Conservation (phyloP, 495 filamentous ascomycete species). For the Endocarpon pusillum region DNA sequence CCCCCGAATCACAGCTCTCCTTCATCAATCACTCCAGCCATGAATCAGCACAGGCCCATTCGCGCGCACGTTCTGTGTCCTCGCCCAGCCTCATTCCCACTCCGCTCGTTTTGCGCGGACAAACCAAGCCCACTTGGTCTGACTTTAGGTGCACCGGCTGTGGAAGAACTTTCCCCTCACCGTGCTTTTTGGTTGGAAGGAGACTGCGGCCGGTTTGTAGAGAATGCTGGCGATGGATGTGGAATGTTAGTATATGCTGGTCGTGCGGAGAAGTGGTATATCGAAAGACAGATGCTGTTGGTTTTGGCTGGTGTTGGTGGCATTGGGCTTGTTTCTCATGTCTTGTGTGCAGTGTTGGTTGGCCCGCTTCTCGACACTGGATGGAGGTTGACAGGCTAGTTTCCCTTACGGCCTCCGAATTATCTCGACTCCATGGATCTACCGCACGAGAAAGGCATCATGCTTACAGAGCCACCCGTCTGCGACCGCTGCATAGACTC, state of each 20-base stretch:
- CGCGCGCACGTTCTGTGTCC: too few relatives aligned
- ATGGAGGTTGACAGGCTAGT: too few relatives aligned
- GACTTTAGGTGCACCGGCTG: not conserved
- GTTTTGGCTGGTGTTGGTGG: constrained; percentile 11
- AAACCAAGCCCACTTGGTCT: too few relatives aligned
- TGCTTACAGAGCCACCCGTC: not conserved
- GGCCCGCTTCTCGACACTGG: too few relatives aligned
- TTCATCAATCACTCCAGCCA: too few relatives aligned
- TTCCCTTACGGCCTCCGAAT: not conserved
- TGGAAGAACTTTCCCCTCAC: not conserved
- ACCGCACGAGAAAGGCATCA: not conserved
- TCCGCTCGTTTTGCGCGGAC: too few relatives aligned
- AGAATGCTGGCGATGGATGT: constrained; percentile 6
- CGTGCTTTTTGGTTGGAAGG: not conserved
- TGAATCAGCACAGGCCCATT: too few relatives aligned
- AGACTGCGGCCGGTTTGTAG: constrained; percentile 5
- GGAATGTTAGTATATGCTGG: constrained; percentile 10
- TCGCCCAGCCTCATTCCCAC: too few relatives aligned
- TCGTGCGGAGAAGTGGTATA: constrained; percentile 6
- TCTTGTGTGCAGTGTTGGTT: constrained; percentile 2
- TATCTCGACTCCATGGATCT: not conserved
- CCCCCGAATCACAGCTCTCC: too few relatives aligned
- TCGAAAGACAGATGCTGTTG: constrained; percentile 8
- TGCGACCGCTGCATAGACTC: not conserved
- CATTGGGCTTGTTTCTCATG: constrained; percentile 4